Evolutionary conservation across 2,329 filamentous ascomycete species (phyloP), one percentile per base, ranked within the genome.

Genomic region (Daldinia eschscholtzii): DNA sequence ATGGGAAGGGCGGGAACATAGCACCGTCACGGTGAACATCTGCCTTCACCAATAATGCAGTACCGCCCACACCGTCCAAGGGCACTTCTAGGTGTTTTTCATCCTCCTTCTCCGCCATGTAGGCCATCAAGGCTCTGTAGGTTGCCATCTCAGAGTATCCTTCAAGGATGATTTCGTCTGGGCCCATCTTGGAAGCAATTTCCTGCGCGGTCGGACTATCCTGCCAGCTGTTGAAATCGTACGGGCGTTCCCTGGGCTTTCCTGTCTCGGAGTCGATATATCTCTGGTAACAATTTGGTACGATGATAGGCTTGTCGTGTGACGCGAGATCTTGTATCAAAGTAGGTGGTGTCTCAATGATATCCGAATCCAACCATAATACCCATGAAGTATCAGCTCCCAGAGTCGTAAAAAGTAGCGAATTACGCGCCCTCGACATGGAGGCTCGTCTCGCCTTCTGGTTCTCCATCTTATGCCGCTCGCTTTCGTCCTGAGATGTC

Each of bases 161-260:
- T 81, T 99, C 96, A 3, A 98, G 84, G 58, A 99, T 82, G 71
- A 99, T 94, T 55, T 99, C 96, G 75, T 99, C 95, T 0, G 91
- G 91, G 0, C 89, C 93, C 94, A 99, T 94, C 75, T 89, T 89
- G 10, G 86, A 83, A 1, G 88, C 94, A 70, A 99, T 83, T 39
- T 92, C 86, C 77, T 91, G 87, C 0, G 96, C 95, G 1, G 87
- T 91, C 0, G 91, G 87, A 77, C 93, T 97, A 78, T 99, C 96
- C 76, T 95, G 90, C 96, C 96, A 99, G 79, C 92, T 97, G 83
- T 99, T 99, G 86, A 91, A 98, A 82, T 99, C 96, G 80, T 99
- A 99, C 0, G 94, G 90, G 4, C 96, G 89, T 77, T 95, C 89
- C 48, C 90, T 89, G 83, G 88, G 88, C 71, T 89, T 85, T 76